phyloP scores from a whole-genome alignment of 2,329 filamentous ascomycete genomes.

The Neoscytalidium dimidiatum region DNA sequence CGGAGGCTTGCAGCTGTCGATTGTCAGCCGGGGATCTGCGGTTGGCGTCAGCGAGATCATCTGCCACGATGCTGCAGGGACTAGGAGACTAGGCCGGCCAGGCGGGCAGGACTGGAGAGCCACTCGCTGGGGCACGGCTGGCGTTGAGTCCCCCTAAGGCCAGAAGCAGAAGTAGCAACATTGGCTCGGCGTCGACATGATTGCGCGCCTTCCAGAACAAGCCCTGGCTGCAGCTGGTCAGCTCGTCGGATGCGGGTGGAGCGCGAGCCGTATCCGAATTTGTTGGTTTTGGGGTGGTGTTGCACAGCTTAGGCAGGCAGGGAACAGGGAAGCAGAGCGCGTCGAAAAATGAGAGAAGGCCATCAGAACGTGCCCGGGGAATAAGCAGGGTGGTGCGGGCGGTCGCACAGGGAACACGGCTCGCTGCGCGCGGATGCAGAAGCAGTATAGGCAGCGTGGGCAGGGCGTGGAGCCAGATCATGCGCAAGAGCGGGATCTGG shows the following conservation, averaged over 20 bases:
- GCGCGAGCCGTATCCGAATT: neutral
- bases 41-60: slow-evolving; percentile 8
- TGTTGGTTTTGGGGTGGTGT: too few species aligned
- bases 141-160: neutral
- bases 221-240: slow-evolving; percentile 4
- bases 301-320: neutral
- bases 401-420: neutral
- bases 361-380: slow-evolving; percentile 13
- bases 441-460: neutral
- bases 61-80: slow-evolving; percentile 14
- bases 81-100: neutral
- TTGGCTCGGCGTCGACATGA: neutral
- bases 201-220: slow-evolving; percentile 9
- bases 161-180: neutral
- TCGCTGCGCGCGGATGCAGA: neutral
- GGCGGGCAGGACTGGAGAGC: neutral
- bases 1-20: neutral
- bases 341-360: neutral
- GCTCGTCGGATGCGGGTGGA: neutral
- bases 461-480: neutral
- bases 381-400: neutral
- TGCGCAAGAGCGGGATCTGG: slow-evolving; percentile 17
- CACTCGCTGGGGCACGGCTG: neutral
- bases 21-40: slow-evolving; percentile 7
- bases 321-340: neutral